These are phyloP conservation scores for Petasospora fabianii DNA, from an alignment of 1,139 yeast species.

Conservation along the genomic window DNA sequence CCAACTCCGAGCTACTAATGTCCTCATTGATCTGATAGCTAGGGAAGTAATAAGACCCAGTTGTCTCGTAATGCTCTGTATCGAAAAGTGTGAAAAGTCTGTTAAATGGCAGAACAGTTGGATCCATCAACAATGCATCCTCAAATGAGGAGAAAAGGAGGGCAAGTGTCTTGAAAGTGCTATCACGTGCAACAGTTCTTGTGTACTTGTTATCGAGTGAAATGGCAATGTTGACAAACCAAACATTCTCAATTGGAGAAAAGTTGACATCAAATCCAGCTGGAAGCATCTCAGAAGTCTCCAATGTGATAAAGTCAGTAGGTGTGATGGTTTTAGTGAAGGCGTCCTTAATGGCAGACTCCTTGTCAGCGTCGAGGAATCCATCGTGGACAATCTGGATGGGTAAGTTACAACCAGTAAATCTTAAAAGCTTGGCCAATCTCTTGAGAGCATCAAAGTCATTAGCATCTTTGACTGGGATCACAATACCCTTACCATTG, in stretches of 20 bases:
- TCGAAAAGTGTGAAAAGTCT: slow-evolving; percentile 28
- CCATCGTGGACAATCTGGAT: slow-evolving; percentile 52
- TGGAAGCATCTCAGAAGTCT: slow-evolving; percentile 4
- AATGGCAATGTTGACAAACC: slow-evolving; percentile 15
- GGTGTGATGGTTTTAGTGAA: slow-evolving; percentile 8
- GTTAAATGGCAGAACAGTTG: slow-evolving; percentile 48
- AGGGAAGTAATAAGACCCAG: slow-evolving; percentile 35
- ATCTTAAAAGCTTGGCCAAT: slow-evolving; percentile 43
- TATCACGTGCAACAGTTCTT: slow-evolving; percentile 1
- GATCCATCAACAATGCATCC: slow-evolving; percentile 48
- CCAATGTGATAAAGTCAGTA: slow-evolving; percentile 7
- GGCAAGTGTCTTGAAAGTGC: slow-evolving; percentile 32
- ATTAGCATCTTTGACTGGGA: slow-evolving; percentile 44
- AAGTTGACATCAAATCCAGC: slow-evolving; percentile 8
- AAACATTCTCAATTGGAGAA: slow-evolving; percentile 15
- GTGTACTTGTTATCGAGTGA: slow-evolving; percentile 7
- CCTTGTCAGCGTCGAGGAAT: slow-evolving; percentile 27
- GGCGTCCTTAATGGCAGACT: slow-evolving; percentile 4
- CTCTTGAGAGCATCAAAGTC: slow-evolving; percentile 39
- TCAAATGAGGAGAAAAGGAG: slow-evolving; percentile 45
- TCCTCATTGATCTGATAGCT: slow-evolving; percentile 33
- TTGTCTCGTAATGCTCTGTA: slow-evolving; percentile 26
- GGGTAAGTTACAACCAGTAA: slow-evolving; percentile 43
- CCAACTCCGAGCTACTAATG: slow-evolving; percentile 17
- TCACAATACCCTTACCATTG: slow-evolving; percentile 46